Base-by-base conservation (phyloP, 164 flowering plant species). In the Umbilicus rupestris region DNA sequence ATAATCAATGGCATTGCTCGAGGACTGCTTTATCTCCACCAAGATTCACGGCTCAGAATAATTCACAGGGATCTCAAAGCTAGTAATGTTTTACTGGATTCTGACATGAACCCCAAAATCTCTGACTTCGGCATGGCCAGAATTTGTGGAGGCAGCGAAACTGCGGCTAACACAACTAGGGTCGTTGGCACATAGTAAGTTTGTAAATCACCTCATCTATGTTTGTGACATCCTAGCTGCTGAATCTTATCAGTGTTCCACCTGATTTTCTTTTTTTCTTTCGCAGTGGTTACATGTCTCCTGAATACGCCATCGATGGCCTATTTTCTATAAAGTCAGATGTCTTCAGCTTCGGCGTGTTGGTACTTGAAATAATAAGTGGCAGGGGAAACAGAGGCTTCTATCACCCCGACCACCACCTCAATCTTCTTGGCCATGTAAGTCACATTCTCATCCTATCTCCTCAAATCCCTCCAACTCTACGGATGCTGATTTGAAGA, bases 41-140 rank as follows among this genome's bases (percentile, higher is more conserved):
- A 71, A 66, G 59, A 71, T 50, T 71, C 73, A 0, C 66, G 73
- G 28, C 12, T 65, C 16, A 72, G 68, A 58, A 72, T 72, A 5
- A 72, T 72, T n/a, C 74, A 72, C 35, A 68, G 74, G 42, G 74
- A 72, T 42, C 11, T 72, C 9, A 72, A 72, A 68, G 74, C 67
- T 2, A 64, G 74, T 35, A 72, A 72, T 37, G 68, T 72, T 17
- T 46, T 72, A 28, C 74, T 72, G 35, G 74, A 72, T 41, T n/a
- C 55, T 3, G 20, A 50, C 26, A 50, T 72, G 68, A 72, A 72
- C 44, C 68, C 74, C 17, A 68, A 72, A 19, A 72, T 72, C 20
- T 68, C 74, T 3, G 71, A 72, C 63, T 72, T 72, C 46, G 74
- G 74, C 11, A 44, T 72, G 71, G 74, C 74, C 2, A 49, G 50